Percentiles rank a stretch among this genome's conserved stretches.
Conservation (phyloP, 495 filamentous ascomycete species). For the Lepraria neglecta region DNA sequence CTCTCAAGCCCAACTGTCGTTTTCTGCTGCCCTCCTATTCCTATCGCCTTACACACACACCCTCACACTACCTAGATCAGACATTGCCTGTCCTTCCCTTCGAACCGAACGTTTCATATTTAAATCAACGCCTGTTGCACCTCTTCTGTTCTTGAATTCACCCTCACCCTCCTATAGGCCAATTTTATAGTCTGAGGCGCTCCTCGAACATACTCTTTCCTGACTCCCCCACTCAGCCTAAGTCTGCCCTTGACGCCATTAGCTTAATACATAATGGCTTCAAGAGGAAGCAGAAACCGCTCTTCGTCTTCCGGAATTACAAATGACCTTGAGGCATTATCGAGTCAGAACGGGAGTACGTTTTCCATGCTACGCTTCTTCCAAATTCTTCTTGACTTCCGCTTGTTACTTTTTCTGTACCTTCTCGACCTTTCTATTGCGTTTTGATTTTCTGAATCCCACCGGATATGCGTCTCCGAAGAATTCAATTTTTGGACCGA, state of each 20-base stretch:
- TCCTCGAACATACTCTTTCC: neutral
- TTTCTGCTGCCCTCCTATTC: too few relatives aligned
- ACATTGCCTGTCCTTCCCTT: too few relatives aligned
- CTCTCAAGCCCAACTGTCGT: too few relatives aligned
- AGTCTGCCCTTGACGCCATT: neutral
- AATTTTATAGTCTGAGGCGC: neutral
- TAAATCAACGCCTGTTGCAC: too few relatives aligned
- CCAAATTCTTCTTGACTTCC: neutral
- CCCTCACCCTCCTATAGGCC: neutral
- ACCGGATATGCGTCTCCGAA: too few relatives aligned
- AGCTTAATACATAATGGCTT: neutral
- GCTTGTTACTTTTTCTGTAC: neutral
- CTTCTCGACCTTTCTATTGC: neutral
- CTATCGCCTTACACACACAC: too few relatives aligned
- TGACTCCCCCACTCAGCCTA: too few relatives aligned
- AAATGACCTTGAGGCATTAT: neutral
- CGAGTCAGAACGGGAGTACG: neutral
- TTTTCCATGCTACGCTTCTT: neutral
- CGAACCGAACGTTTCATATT: too few relatives aligned
- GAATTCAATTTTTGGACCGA: neutral
- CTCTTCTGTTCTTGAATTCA: too few relatives aligned
- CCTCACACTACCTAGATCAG: too few relatives aligned
- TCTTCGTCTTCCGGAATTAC: neutral
- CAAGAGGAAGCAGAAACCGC: neutral
- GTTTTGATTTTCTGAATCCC: neutral